Percentiles rank a stretch among this genome's conserved stretches.
phyloP scores from a whole-genome alignment of 2,329 filamentous ascomycete species.

The Chrysosporium keratinophilum region DNA sequence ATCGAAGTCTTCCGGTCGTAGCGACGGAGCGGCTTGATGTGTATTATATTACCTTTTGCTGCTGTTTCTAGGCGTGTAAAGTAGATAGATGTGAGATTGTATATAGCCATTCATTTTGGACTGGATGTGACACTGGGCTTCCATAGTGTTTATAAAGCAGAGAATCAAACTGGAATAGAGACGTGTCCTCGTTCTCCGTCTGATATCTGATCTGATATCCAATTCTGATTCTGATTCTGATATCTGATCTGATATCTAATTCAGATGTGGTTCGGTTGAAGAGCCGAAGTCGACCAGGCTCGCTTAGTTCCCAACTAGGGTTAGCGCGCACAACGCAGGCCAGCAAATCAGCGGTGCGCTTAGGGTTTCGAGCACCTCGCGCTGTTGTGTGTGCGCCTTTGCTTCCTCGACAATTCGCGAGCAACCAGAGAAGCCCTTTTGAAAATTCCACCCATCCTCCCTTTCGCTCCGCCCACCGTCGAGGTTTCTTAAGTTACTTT shows the following conservation, averaged over 20 bases:
- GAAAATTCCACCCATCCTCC: conserved; percentile 28
- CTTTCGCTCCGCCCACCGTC: conserved; percentile 26
- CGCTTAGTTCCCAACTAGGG: conserved; percentile 25
- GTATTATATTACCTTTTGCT: background rate
- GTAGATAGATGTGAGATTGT: background rate
- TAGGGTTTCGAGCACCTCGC: conserved; percentile 30
- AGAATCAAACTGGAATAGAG: no score
- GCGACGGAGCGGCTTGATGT: background rate
- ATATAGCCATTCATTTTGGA: background rate
- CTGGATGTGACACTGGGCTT: no score
- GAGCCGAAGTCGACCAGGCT: background rate
- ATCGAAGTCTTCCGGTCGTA: conserved; percentile 33
- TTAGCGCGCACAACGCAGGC: conserved; percentile 19
- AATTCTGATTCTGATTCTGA: no score
- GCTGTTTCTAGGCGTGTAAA: background rate
- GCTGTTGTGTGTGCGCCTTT: conserved; percentile 13
- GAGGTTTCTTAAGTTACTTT: conserved; percentile 29
- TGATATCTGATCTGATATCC: no score
- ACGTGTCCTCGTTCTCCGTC: no score
- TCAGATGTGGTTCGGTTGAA: no score
- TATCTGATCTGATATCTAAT: no score
- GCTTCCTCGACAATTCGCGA: conserved; percentile 26
- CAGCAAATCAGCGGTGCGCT: conserved; percentile 24
- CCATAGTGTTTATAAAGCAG: no score
- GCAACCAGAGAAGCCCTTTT: conserved; percentile 17